Percentiles rank a stretch among this genome's conserved stretches.
phyloP scores from a whole-genome alignment of 2,329 filamentous ascomycete genomes.

The Arthrobotrys sinensis region DNA sequence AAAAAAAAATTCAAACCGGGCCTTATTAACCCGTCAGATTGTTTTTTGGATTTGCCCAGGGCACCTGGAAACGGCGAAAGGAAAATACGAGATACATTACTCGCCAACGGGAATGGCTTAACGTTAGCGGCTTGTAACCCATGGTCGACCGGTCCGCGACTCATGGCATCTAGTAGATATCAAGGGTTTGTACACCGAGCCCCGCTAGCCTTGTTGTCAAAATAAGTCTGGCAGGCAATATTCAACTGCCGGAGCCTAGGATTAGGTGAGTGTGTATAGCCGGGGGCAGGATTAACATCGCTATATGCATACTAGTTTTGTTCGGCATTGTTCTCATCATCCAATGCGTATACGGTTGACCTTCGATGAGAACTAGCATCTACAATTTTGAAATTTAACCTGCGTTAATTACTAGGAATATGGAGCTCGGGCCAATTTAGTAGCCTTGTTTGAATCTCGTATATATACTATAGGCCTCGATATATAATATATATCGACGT shows the following conservation, averaged over 20 bases:
- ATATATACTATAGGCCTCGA: not conserved
- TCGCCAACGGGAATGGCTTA: not conserved
- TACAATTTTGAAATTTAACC: not conserved
- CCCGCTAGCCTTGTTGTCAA: not conserved
- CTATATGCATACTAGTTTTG: not conserved
- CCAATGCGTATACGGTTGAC: not conserved
- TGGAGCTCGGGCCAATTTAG: not conserved
- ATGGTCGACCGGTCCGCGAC: slow-evolving; percentile 4
- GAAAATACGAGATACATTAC: slow-evolving; percentile 9
- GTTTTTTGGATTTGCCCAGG: not conserved
- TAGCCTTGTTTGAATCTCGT: slow-evolving; percentile 3
- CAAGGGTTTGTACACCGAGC: not conserved
- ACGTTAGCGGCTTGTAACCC: not conserved
- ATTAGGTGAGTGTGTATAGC: slow-evolving; percentile 16
- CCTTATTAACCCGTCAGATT: not conserved
- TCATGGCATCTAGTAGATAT: not conserved
- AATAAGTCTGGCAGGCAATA: slow-evolving; percentile 12
- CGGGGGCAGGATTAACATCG: not conserved
- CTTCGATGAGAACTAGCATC: not conserved
- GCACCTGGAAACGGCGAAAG: not conserved
- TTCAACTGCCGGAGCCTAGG: slow-evolving; percentile 22
- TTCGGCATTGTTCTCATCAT: not conserved
- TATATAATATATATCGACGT: not conserved
- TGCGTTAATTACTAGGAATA: slow-evolving; percentile 26
- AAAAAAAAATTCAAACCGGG: not conserved